Base-by-base conservation (phyloP, 1,284 basidiomycete species). In the Pseudozyma hubeiensis region DNA sequence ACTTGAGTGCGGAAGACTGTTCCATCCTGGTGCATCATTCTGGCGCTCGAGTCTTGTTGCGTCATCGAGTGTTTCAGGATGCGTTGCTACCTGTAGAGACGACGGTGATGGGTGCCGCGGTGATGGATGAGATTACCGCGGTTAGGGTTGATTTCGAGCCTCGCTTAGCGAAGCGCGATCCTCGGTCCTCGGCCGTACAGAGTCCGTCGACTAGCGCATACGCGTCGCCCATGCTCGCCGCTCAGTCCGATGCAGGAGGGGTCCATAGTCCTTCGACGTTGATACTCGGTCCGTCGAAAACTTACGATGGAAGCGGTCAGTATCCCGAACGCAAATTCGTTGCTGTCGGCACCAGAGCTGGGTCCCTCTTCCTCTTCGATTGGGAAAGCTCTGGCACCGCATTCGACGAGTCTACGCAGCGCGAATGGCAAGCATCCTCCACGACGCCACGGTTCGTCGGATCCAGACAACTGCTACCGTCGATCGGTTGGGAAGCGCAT, bases 371-470 rank as follows among this genome's bases (percentile, higher is more conserved):
- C 48, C 64, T 81, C 1, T 84, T 81, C 50, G 76, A 81, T 44
- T 81, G 79, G 79, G 75, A 79, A 10, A 55, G 59, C 30, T 43
- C 60, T 1, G 79, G 74, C 24, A 59, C 64, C 16, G 4, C 66
- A 3, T 73, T 61, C 34, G 62, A 72, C 44, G 60, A 52, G 33
- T 10, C 41, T 14, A 60, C 54, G 19, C 79, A 79, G 56, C 44
- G 31, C 33, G 61, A 65, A 30, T 81, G 79, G 79, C 79, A 81
- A 35, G 61, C 49, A 48, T 11, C 49, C 89, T 4, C 85, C 93
- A n/a, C 86, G 88, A 1, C 89, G 89, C 86, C 88, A 1, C 89
- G 89, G 86, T 89, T 89, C 64, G 85, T 87, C 1, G 78, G 87
- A 10, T 86, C 89, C 3, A 85, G 92, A 45, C 87, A 89, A 29